A percentile compares a stretch with the other conserved stretches of the same genome.
Conservation (phyloP, 306 rosid species). For the Fagus crenata region DNA sequence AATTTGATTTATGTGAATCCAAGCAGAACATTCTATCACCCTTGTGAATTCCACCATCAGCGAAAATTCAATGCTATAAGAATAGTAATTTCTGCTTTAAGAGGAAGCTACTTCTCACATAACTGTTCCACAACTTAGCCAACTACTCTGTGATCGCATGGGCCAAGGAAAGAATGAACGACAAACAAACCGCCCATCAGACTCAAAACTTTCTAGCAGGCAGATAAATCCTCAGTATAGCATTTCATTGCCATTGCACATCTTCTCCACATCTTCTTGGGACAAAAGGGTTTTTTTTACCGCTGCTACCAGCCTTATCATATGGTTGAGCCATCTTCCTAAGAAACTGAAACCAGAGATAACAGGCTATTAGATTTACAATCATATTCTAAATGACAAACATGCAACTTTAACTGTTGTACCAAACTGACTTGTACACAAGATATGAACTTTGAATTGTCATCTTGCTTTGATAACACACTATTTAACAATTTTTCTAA, state of each 20-base stretch:
- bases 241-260: slow-evolving; percentile 56
- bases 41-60: not conserved
- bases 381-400: slow-evolving; percentile 15
- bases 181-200: not conserved
- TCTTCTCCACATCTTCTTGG: slow-evolving; percentile 78
- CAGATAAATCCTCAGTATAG: slow-evolving; percentile 33
- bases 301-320: slow-evolving; percentile 73
- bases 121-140: not conserved
- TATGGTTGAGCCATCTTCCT: slow-evolving; percentile 96
- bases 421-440: not conserved
- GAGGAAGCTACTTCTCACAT: slow-evolving; percentile 1
- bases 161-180: not conserved
- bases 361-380: slow-evolving; percentile 10
- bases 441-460: not conserved
- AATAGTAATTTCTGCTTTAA: not conserved
- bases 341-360: slow-evolving; percentile 63
- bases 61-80: not conserved
- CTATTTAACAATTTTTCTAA: not conserved
- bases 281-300: slow-evolving; percentile 78
- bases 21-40: not conserved
- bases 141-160: not conserved
- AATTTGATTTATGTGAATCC: not conserved
- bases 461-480: slow-evolving; percentile 8
- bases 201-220: not conserved
- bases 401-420: not conserved